phyloP scores from a whole-genome alignment of 2,329 filamentous ascomycete species.

The Ophiognomonia clavigignenti-juglandacearum region DNA sequence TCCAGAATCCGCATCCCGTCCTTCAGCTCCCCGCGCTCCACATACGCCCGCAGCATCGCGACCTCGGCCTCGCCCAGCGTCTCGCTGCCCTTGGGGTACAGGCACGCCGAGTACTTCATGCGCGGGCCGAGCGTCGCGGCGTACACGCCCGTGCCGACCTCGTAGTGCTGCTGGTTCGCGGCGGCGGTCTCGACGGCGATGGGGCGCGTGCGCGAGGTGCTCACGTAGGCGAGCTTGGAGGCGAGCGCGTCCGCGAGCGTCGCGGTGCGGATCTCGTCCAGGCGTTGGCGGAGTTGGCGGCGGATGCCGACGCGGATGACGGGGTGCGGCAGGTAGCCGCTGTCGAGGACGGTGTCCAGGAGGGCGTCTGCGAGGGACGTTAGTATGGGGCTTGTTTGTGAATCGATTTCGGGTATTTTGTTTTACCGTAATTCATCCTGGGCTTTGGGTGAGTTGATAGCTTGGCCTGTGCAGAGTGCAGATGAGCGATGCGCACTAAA shows the following conservation, averaged over 20 bases:
- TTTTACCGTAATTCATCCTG: conserved; percentile 18
- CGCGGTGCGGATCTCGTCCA: conserved; percentile 48
- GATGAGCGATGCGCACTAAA: too few relatives aligned
- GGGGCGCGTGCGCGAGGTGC: conserved; percentile 51
- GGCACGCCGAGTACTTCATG: conserved; percentile 68
- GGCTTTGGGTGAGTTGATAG: not conserved
- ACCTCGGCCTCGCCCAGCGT: conserved; percentile 63
- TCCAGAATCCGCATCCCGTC: conserved; percentile 61
- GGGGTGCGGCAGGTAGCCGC: conserved; percentile 58
- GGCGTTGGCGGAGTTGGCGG: conserved; percentile 57
- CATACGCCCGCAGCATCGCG: conserved; percentile 60
- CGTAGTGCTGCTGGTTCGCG: conserved; percentile 68
- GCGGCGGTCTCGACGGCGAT: conserved; percentile 64
- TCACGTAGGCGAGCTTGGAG: conserved; percentile 60
- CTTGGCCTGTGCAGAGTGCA: too few relatives aligned
- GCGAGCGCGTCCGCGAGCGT: conserved; percentile 48
- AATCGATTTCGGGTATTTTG: not conserved
- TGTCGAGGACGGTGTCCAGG: conserved; percentile 54
- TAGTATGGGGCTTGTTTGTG: not conserved
- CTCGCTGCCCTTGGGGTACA: conserved; percentile 59
- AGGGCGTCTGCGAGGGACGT: conserved; percentile 4
- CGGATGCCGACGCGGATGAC: conserved; percentile 63
- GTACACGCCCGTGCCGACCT: conserved; percentile 63
- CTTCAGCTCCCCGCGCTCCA: conserved; percentile 52
- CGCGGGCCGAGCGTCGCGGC: conserved; percentile 57